A percentile compares a stretch with the other conserved stretches of the same genome.
Evolutionary conservation across 768 basidiomycete genomes (phyloP).

Genomic region (Lactarius hengduanensis): DNA sequence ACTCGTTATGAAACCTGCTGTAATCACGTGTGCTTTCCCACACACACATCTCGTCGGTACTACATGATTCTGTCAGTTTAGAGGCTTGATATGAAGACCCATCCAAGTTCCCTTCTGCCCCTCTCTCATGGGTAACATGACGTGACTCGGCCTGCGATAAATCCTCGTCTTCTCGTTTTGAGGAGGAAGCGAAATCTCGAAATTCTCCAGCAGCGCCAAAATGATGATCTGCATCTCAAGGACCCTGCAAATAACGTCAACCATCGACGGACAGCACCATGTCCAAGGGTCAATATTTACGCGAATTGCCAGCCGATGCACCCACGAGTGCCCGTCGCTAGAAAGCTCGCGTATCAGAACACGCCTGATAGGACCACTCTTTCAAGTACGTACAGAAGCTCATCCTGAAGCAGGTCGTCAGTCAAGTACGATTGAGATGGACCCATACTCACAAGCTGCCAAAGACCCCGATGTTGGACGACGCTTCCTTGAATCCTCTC

Average conservation of each 20-base stretch:
- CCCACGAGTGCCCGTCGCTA: slow-evolving; percentile 3
- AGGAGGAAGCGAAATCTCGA: neutral
- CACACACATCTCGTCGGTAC: no score
- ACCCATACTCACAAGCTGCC: slow-evolving; percentile 4
- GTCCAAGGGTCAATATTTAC: neutral
- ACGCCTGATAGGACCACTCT: neutral
- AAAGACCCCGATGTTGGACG: slow-evolving; percentile 9
- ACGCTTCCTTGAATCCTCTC: neutral
- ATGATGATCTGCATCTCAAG: slow-evolving; percentile 15
- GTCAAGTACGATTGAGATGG: neutral
- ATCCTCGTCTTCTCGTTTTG: slow-evolving; percentile 2
- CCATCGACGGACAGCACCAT: neutral
- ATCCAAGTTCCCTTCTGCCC: slow-evolving; percentile 3
- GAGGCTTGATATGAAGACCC: slow-evolving; percentile 6
- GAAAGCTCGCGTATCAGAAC: neutral
- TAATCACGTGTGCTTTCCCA: no score
- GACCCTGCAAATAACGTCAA: neutral
- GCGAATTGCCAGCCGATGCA: slow-evolving; percentile 12
- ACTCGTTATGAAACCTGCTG: no score
- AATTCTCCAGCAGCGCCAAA: neutral
- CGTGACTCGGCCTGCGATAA: slow-evolving; percentile 3
- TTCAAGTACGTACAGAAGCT: slow-evolving; percentile 11
- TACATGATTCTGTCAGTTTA: neutral
- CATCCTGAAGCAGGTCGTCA: neutral
- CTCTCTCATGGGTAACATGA: slow-evolving; percentile 14